Conservation (phyloP, 139 green algal genomes). For the Coccomyxa sp. region DNA sequence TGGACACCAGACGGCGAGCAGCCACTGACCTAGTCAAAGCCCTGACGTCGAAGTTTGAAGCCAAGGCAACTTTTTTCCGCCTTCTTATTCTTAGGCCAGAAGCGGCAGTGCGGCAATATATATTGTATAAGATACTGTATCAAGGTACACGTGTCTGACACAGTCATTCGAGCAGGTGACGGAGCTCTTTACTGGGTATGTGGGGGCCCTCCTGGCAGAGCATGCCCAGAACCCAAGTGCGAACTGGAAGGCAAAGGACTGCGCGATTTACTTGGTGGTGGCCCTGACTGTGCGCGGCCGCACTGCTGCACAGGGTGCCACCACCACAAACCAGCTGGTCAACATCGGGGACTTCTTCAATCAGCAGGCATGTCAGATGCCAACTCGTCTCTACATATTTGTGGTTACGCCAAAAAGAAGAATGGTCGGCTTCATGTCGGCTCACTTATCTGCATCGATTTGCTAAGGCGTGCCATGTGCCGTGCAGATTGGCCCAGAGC, state of each 20-base stretch:
- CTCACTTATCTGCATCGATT: not conserved
- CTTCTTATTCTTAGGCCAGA: not conserved
- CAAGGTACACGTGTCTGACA: not conserved
- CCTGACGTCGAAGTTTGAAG: slow-evolving; percentile 70
- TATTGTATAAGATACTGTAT: not conserved
- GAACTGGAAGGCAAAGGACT: slow-evolving; percentile 81
- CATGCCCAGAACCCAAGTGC: slow-evolving; percentile 49
- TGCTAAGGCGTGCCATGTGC: not conserved
- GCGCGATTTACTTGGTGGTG: slow-evolving; percentile 90
- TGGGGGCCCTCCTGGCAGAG: slow-evolving; percentile 66
- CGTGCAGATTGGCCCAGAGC: slow-evolving; percentile 72
- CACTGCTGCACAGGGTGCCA: slow-evolving; percentile 80
- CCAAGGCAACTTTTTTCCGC: not conserved
- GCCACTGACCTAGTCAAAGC: slow-evolving; percentile 89
- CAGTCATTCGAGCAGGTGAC: slow-evolving; percentile 44
- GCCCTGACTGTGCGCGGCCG: slow-evolving; percentile 84
- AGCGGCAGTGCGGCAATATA: too few species aligned
- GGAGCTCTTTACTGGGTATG: slow-evolving; percentile 79
- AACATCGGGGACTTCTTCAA: slow-evolving; percentile 87
- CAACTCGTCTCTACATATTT: not conserved
- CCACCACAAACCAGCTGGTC: slow-evolving; percentile 83
- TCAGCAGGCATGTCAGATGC: slow-evolving; percentile 34
- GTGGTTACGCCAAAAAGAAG: too few species aligned
- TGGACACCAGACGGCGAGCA: slow-evolving; percentile 85
- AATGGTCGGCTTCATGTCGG: too few species aligned